Evolutionary conservation across 352 stramenopile species (phyloP).

Genomic region (Pythium oligandrum): DNA sequence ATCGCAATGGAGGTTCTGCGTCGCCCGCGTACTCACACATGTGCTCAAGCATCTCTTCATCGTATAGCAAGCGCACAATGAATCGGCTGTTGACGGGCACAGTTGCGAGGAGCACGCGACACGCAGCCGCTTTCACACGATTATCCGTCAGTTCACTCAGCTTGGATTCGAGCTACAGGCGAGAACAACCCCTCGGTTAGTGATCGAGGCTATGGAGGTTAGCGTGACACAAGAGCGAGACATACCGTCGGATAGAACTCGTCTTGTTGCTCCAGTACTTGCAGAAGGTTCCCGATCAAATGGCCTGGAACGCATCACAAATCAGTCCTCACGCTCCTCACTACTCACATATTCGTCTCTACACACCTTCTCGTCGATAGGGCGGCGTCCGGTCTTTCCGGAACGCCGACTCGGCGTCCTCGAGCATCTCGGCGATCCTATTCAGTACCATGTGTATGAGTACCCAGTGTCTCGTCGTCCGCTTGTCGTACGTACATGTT

Average conservation of each 20-base stretch:
- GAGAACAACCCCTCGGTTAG: neutral
- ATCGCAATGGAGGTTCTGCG: slow-evolving; percentile 46
- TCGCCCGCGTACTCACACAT: slow-evolving; percentile 69
- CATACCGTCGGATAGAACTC: slow-evolving; percentile 79
- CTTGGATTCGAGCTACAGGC: slow-evolving; percentile 46
- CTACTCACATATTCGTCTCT: no score
- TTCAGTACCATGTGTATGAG: neutral
- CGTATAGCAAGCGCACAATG: slow-evolving; percentile 68
- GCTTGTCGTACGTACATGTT: slow-evolving; percentile 49
- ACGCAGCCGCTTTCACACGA: slow-evolving; percentile 64
- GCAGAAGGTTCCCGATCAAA: slow-evolving; percentile 71
- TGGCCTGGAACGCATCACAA: slow-evolving; percentile 30
- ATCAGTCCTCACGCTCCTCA: no score
- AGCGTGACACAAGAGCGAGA: neutral
- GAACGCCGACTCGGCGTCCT: slow-evolving; percentile 74
- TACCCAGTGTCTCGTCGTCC: neutral
- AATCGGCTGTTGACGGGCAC: slow-evolving; percentile 66
- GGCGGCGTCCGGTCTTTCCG: slow-evolving; percentile 66
- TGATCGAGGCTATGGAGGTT: neutral
- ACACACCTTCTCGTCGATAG: slow-evolving; percentile 66
- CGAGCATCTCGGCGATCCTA: slow-evolving; percentile 72
- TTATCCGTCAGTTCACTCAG: slow-evolving; percentile 49
- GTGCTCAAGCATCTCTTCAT: slow-evolving; percentile 74
- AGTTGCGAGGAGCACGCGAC: slow-evolving; percentile 68
- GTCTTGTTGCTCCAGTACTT: slow-evolving; percentile 75